Base-by-base conservation (phyloP, 495 filamentous ascomycete genomes). In the Trichoderma erinaceum region DNA sequence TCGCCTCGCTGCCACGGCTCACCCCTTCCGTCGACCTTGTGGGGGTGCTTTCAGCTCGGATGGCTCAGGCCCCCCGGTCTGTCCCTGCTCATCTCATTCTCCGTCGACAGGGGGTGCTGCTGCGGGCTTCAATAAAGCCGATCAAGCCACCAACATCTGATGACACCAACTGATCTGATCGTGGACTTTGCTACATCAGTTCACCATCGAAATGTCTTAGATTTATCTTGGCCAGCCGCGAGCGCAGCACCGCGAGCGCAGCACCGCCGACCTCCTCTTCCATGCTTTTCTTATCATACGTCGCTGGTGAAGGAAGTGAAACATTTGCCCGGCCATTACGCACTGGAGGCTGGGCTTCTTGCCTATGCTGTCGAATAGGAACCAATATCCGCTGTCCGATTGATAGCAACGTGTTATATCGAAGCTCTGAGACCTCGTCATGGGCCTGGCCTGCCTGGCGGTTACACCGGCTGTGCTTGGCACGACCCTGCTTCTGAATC, bases 191-290 rank as follows among this genome's bases (percentile, higher is more conserved):
- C 48, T 21, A 52, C 48, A 21, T 11, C 18, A 11, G 18, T 21
- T 52, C 48, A 52, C 48, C 48, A 52, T 52, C 48, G 48, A 52
- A 52, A 52, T 52, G 48, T 52, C 48, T 52, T 52, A 21, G 48
- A 52, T 52, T 52, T 52, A 52, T 52, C 48, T 21, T 11, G 48
- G 21, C 18, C 48, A 21, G 35, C 35, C 35, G 35, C 35, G 35
- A 38, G 48, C 48, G 48, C 48, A 38, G 48, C 48, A n/a, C 48
- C 21, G 48, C 48, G n/a, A 11, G 8, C 48, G 8, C 48, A 52
- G n/a, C 48, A 21, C 15, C 21, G 18, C 48, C 48, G 48, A 52
- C 48, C 48, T 21, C 18, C n/a, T 21, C 48, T 52, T 10, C 48
- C 21, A 29, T 21, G 16, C 48, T 52, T 18, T 23, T 11, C 44